Conservation (phyloP, 2,329 filamentous ascomycete genomes). For the Apiospora rasikravindrae region DNA sequence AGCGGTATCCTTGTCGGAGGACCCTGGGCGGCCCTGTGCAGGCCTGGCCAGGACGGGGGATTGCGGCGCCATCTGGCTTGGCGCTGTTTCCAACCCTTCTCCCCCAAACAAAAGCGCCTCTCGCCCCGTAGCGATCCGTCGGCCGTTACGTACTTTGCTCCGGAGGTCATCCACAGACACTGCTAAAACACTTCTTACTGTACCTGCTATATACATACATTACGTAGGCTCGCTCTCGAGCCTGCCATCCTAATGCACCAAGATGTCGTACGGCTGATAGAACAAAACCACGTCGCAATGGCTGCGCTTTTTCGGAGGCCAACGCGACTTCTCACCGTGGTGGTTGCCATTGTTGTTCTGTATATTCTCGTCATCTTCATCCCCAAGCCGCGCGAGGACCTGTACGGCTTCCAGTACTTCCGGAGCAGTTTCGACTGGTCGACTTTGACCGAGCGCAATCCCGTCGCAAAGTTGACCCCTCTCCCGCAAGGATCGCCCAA, state of each 20-base stretch:
- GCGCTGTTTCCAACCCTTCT: constrained; percentile 9
- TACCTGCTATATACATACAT: constrained; percentile 10
- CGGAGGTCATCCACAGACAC: constrained; percentile 3
- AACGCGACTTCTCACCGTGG: constrained; percentile 20
- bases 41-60: background rate
- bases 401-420: constrained; percentile 22
- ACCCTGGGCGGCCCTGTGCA: background rate
- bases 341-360: constrained; percentile 21
- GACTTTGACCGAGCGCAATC: constrained; percentile 19
- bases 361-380: constrained; percentile 25
- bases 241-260: constrained; percentile 16
- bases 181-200: constrained; percentile 10
- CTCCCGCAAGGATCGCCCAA: constrained; percentile 19
- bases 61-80: constrained; percentile 11
- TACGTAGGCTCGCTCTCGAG: constrained; percentile 6
- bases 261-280: constrained; percentile 22
- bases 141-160: background rate
- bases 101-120: constrained; percentile 9
- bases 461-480: constrained; percentile 20
- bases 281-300: constrained; percentile 22
- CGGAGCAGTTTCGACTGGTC: constrained; percentile 26
- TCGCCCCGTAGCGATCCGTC: constrained; percentile 11
- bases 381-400: constrained; percentile 18
- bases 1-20: background rate
- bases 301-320: constrained; percentile 23